Base-by-base conservation (phyloP, 108 stramenopile species). In the Mediolabrus comicus region DNA sequence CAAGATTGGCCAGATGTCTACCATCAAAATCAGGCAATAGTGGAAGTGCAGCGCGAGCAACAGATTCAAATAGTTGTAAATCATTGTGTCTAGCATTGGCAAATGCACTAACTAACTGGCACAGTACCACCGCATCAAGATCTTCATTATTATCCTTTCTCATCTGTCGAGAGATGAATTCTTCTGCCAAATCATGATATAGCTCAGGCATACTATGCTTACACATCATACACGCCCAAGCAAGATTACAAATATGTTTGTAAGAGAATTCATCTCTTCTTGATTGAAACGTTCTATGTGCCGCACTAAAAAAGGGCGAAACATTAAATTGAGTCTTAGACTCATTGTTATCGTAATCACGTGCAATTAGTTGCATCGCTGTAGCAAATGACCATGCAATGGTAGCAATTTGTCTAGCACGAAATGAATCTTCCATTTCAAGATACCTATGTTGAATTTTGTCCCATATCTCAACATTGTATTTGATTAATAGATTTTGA, bases 191-290 rank as follows among this genome's bases (percentile, higher is more conserved):
- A 5, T 25, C 71, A 49, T 62, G 25, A 31, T 72, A 62, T 34
- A 74, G 17, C 16, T 34, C 27, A 7, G 75, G 62, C 22, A 46
- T 51, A 13, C 17, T 51, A 5, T 41, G 26, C 11, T 54, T 33
- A 31, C 78, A 79, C 6, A 71, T 72, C 65, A 71, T 62, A 29
- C 65, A 66, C 13, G 78, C 67, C 78, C 78, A 79, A 0, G 71
- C 65, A 27, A 79, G 31, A 53, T 71, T 79, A 19, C 62, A 34
- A 30, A 79, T 26, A 36, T 67, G 56, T 13, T 72, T 70, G 0
- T 63, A 61, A 17, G 69, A 34, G 60, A 72, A 79, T 4, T 62
- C 54, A 11, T 10, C 28, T 0, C 19, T 55, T 11, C 39, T 39
- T 1, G 17, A 22, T n/a, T 22, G 12, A 19, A 77, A 65, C 12